Evolutionary conservation across 108 stramenopile genomes (phyloP), one percentile per base, ranked within the genome.

Genomic region (Discostella stelligeroides): DNA sequence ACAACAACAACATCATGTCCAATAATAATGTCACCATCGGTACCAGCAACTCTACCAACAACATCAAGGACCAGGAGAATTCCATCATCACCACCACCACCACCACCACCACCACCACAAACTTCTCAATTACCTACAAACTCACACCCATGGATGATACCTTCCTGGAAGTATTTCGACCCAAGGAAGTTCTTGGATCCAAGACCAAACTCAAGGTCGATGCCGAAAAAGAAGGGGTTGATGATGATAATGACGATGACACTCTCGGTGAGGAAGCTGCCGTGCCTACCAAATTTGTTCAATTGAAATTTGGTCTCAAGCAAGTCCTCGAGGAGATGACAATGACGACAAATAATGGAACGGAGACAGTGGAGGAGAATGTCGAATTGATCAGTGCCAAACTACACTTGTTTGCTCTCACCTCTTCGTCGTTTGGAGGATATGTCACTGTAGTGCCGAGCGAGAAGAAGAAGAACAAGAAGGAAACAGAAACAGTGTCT

Each of bases 141-240:
- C 30, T 70, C 15, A 17, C 25, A 7, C 57, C 68, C 13, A 11
- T 21, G 28, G 68, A 59, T 41, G 68, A 70, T 37, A 70, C 68
- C 18, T 70, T 70, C 58, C 42, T 70, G 14, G 68, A 70, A 43
- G 7, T 23, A 4, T 70, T 29, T 29, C 57, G 68, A 18, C 68
- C 68, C 2, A 10, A 60, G 8, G 46, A 18, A 18, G 34, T 45
- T 3, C 34, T 70, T 29, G 68, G 68, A 5, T 2, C 10, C 2
- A 59, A 38, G 28, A 45, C 43, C 4, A 70, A 49, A 41, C 45
- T 70, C 46, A 70, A 70, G 34, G 29, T 60, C 15, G 68, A 70
- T 60, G 59, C 58, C 7, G 43, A 45, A 2, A 1, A 45, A n/a
- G 43, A 45, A n/a, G 4, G 43, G 13, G 9, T 45, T 45, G 34